These are phyloP conservation scores for Phytophthora brassicae DNA, from an alignment of 352 stramenopile species.

Conservation along the genomic window DNA sequence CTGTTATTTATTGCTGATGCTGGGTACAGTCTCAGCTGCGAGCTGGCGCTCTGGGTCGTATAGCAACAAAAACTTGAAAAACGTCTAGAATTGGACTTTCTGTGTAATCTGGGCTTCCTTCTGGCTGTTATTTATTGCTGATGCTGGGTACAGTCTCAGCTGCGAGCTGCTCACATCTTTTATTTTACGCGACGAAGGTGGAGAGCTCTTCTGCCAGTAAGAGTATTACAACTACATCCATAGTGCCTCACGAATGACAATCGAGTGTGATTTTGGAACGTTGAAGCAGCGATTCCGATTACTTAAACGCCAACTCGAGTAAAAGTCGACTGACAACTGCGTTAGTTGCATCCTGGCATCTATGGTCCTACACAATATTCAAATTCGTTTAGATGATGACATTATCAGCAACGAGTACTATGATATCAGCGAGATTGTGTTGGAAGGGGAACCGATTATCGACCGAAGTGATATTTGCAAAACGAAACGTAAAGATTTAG, in stretches of 20 bases:
- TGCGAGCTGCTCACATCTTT: background rate
- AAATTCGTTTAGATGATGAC: background rate
- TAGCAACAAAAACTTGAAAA: conserved; percentile 5
- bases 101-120: background rate
- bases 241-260: background rate
- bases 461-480: background rate
- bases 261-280: conserved; percentile 8
- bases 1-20: background rate
- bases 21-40: background rate
- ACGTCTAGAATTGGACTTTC: background rate
- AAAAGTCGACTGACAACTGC: background rate
- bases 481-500: background rate
- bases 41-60: background rate
- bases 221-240: background rate
- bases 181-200: background rate
- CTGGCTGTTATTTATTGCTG: background rate
- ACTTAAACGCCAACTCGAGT: background rate
- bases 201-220: background rate
- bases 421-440: background rate
- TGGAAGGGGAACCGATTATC: background rate
- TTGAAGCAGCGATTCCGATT: conserved; percentile 1
- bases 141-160: background rate
- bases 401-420: background rate
- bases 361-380: conserved; percentile 4
- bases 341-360: background rate